Conservation (phyloP, 768 basidiomycete genomes). For the Ramaria sp. region DNA sequence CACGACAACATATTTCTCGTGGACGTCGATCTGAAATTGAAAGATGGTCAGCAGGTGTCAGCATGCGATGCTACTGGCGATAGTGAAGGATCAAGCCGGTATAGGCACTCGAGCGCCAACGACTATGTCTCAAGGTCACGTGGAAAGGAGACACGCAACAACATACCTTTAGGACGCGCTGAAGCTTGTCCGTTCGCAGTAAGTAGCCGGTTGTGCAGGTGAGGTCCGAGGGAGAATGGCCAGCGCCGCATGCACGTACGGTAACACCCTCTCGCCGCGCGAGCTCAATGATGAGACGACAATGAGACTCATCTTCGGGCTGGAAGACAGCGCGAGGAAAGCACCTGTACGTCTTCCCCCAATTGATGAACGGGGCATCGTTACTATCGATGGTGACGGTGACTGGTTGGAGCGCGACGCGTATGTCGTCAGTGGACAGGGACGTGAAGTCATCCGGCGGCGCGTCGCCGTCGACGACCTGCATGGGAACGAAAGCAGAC, state of each 20-base stretch:
- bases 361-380: slow-evolving; percentile 58
- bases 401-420: slow-evolving; percentile 43
- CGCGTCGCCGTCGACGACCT: not conserved
- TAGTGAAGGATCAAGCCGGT: not conserved
- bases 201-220: slow-evolving; percentile 85
- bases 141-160: not conserved
- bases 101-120: not conserved
- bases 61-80: slow-evolving; percentile 2
- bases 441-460: not conserved
- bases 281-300: slow-evolving; percentile 67
- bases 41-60: slow-evolving; percentile 8
- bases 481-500: not conserved
- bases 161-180: slow-evolving; percentile 68
- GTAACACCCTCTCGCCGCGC: slow-evolving; percentile 61
- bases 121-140: slow-evolving; percentile 8
- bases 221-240: slow-evolving; percentile 90
- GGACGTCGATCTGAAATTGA: slow-evolving; percentile 52
- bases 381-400: slow-evolving; percentile 32
- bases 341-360: slow-evolving; percentile 75
- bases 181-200: slow-evolving; percentile 66
- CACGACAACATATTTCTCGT: slow-evolving; percentile 55
- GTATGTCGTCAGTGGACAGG: slow-evolving; percentile 21
- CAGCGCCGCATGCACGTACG: slow-evolving; percentile 78
- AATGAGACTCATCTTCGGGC: slow-evolving; percentile 59
- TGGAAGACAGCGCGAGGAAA: slow-evolving; percentile 60